These are phyloP conservation scores for Phyllachora maydis DNA, from an alignment of 2,329 filamentous ascomycete species.

Conservation along the genomic window DNA sequence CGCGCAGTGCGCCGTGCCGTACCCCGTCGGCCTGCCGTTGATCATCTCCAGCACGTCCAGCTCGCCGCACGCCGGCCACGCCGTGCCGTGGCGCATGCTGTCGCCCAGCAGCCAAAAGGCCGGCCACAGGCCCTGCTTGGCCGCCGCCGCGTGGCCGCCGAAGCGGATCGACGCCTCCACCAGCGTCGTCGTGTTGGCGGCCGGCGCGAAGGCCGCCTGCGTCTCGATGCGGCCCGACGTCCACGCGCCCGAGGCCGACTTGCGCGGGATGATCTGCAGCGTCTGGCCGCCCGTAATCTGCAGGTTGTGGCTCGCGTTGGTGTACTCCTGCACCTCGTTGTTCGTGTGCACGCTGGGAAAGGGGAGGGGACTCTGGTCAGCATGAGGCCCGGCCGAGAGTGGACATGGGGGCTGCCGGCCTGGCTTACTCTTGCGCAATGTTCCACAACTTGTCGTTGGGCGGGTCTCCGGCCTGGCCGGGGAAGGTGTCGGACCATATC, in stretches of 20 bases:
- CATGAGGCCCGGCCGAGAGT: too few species aligned
- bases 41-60: slow-evolving; percentile 25
- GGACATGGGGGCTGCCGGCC: slow-evolving; percentile 15
- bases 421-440: too few species aligned
- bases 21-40: slow-evolving; percentile 19
- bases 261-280: slow-evolving; percentile 23
- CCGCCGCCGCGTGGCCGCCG: slow-evolving; percentile 12
- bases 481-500: slow-evolving; percentile 22
- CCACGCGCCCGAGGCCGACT: slow-evolving; percentile 15
- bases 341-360: too few species aligned
- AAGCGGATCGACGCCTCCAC: slow-evolving; percentile 21
- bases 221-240: slow-evolving; percentile 25
- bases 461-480: slow-evolving; percentile 15
- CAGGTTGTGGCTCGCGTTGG: slow-evolving; percentile 19
- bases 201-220: slow-evolving; percentile 19
- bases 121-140: slow-evolving; percentile 26
- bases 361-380: too few species aligned
- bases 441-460: slow-evolving; percentile 19
- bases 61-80: slow-evolving; percentile 27
- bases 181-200: slow-evolving; percentile 15
- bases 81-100: slow-evolving; percentile 14
- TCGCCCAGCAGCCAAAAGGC: slow-evolving; percentile 29
- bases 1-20: slow-evolving; percentile 25
- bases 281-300: slow-evolving; percentile 26
- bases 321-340: slow-evolving; percentile 24